A percentile compares a stretch with the other conserved stretches of the same genome.
Conservation (phyloP, 139 green algal genomes). For the Astrephomene gubernaculifera region DNA sequence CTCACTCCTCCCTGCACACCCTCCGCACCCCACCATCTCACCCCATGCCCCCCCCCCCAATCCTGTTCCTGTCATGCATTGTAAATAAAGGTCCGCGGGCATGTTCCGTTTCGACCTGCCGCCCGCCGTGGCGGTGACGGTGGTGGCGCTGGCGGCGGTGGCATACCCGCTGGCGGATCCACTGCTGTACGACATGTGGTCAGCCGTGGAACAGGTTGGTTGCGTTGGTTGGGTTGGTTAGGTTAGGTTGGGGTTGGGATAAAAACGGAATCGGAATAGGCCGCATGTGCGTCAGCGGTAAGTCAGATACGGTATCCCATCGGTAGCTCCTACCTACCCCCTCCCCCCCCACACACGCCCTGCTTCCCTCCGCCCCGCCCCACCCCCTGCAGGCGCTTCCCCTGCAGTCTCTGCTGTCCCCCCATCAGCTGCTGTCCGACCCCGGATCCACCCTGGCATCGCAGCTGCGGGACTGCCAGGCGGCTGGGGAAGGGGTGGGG, state of each 20-base stretch:
- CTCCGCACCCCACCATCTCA: no score
- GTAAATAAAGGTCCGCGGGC: slow-evolving; percentile 24
- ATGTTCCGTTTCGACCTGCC: neutral
- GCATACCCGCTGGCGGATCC: slow-evolving; percentile 54
- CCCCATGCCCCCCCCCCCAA: no score
- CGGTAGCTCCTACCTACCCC: no score
- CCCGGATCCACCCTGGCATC: neutral
- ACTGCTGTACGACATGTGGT: slow-evolving; percentile 15
- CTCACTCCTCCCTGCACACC: no score
- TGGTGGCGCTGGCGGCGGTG: slow-evolving; percentile 8
- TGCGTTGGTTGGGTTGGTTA: neutral
- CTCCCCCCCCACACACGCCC: no score
- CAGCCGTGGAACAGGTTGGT: slow-evolving; percentile 17
- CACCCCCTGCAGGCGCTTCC: no score
- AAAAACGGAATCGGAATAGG: no score
- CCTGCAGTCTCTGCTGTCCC: neutral
- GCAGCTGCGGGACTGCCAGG: neutral
- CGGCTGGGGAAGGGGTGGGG: slow-evolving; percentile 10
- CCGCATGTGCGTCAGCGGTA: no score
- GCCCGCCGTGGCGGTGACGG: neutral
- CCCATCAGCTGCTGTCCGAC: slow-evolving; percentile 15
- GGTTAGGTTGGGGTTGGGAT: no score
- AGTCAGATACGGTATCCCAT: no score
- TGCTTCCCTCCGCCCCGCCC: no score
- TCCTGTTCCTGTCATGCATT: no score